These are phyloP conservation scores for Suillus plorans DNA, from an alignment of 768 basidiomycete genomes.

Conservation along the genomic window DNA sequence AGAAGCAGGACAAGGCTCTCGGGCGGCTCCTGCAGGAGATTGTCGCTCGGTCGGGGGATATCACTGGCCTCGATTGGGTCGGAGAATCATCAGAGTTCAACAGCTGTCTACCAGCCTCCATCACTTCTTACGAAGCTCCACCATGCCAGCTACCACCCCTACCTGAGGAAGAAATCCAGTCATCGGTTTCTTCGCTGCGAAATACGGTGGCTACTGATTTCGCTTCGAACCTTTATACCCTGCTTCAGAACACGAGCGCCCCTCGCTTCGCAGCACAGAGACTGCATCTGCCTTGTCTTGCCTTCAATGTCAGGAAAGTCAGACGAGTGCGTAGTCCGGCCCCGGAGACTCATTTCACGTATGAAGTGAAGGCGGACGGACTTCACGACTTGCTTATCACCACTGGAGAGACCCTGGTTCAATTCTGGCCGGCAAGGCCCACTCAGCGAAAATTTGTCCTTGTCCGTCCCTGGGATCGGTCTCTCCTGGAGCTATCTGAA, in stretches of 20 bases:
- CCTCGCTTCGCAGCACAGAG: background rate
- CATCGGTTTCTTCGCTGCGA: background rate
- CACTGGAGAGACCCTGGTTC: background rate
- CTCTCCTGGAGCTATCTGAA: background rate
- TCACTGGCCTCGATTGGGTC: too few species aligned
- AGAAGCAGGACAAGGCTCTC: too few species aligned
- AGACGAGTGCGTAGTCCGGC: background rate
- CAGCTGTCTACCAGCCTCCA: background rate
- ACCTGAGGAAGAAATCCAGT: background rate
- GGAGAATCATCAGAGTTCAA: too few species aligned
- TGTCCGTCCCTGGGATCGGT: background rate
- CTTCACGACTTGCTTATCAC: background rate
- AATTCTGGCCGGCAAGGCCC: background rate
- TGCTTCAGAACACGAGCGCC: background rate
- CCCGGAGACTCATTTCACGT: background rate
- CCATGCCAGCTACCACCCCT: background rate
- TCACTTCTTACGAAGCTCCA: background rate
- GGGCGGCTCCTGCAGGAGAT: too few species aligned
- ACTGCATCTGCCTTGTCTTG: background rate
- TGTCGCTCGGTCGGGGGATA: too few species aligned
- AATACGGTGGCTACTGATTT: background rate
- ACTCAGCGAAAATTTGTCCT: background rate
- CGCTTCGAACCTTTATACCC: background rate
- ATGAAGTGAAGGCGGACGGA: background rate
- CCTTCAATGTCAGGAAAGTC: background rate